phyloP scores from a whole-genome alignment of 2,329 filamentous ascomycete species.

The Truncatella angustata region DNA sequence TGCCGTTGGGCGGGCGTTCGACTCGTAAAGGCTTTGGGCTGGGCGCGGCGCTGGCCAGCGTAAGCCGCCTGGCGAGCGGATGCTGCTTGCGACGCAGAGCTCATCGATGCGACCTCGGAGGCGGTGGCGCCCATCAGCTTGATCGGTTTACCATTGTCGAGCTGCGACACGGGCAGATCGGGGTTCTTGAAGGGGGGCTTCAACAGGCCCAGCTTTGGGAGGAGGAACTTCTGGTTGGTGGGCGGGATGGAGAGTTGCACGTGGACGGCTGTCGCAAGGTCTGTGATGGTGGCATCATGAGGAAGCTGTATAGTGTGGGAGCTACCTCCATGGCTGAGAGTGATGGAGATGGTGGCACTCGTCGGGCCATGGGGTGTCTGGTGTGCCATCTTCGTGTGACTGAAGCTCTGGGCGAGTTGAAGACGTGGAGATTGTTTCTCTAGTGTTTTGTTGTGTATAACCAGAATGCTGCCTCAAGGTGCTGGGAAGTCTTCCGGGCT shows the following conservation, averaged over 20 bases:
- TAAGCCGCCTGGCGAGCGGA: conserved; percentile 46
- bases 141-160: conserved; percentile 55
- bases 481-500: too few relatives aligned
- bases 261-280: conserved; percentile 60
- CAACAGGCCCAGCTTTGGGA: conserved; percentile 63
- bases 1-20: conserved; percentile 34
- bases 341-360: conserved; percentile 37
- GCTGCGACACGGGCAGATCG: conserved; percentile 42
- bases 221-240: conserved; percentile 67
- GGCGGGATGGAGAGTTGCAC: conserved; percentile 56
- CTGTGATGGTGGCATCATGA: conserved; percentile 46
- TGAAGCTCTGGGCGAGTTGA: too few relatives aligned
- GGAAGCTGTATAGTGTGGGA: conserved; percentile 43
- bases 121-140: conserved; percentile 63
- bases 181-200: conserved; percentile 64
- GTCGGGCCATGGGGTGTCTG: conserved; percentile 11
- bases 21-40: conserved; percentile 22
- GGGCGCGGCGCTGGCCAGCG: conserved; percentile 27
- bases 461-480: too few relatives aligned
- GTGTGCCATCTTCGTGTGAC: conserved; percentile 16
- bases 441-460: too few relatives aligned
- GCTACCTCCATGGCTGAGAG: conserved; percentile 44
- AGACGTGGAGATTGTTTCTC: too few relatives aligned
- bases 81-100: conserved; percentile 45
- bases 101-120: conserved; percentile 56